Evolutionary conservation across 306 rosid species (phyloP), one percentile per base, ranked within the genome.

Genomic region (Pachyrhizus erosus): DNA sequence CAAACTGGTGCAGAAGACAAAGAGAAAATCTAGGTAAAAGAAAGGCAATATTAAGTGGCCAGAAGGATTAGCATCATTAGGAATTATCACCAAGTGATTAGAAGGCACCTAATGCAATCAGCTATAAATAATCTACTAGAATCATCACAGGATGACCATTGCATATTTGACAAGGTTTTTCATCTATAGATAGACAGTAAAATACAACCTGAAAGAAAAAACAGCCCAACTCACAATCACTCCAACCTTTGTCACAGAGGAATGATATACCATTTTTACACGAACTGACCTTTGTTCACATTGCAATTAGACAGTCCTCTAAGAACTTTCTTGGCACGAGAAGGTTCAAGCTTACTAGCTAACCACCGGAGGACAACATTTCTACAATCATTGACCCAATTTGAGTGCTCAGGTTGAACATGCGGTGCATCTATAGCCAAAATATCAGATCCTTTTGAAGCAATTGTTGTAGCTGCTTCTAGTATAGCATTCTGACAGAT

Each of bases 291-390:
- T 91, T 93, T 93, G 87, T 92, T 96, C n/a, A 88, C 84, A 1
- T 93, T 91, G 92, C 99, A 96, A 88, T 89, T 93, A 55, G 98
- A 93, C 67, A 96, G 83, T 65, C 92, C 98, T 84, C 99, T 87
- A 27, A 96, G 97, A 87, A 92, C 87, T 68, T 92, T 90, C 92
- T 92, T 96, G 13, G 97, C 91, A 9, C 49, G 89, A 87, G 91
- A 79, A 74, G 97, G 93, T 70, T 84, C 81, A 76, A 96, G 93
- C 89, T 93, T 89, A 78, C 99, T 91, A 24, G 97, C 96, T 62
- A 96, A 86, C 99, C 99, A 96, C 39, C 96, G 90, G 9, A 83
- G 94, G 78, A 93, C 99, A 48, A 96, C 76, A 84, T 65, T 87
- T 84, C 85, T 93, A 82, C 99, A 96, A 81, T 90, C 98, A 70